Conservation (phyloP, 768 basidiomycete genomes). For the Lentinula lateritia region DNA sequence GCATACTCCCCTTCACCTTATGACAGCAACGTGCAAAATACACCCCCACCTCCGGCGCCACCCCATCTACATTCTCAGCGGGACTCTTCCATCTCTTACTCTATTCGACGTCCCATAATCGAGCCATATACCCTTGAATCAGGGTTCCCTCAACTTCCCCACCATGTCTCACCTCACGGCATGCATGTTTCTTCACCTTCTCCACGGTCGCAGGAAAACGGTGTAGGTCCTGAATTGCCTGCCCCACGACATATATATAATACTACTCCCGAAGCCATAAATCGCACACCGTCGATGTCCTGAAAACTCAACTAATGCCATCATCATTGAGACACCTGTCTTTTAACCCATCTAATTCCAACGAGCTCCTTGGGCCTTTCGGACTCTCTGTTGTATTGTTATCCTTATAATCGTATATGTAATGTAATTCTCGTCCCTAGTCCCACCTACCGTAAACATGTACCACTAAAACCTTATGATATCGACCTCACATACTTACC, state of each 20-base stretch:
- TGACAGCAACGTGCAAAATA: slow-evolving; percentile 34
- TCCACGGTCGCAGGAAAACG: slow-evolving; percentile 28
- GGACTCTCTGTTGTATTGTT: background rate
- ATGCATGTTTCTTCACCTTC: slow-evolving; percentile 38
- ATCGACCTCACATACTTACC: background rate
- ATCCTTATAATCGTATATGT: slow-evolving; percentile 5
- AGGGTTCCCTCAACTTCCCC: slow-evolving; percentile 42
- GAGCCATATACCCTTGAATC: slow-evolving; percentile 46
- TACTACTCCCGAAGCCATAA: slow-evolving; percentile 25
- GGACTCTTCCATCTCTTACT: slow-evolving; percentile 42
- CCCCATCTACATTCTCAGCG: slow-evolving; percentile 31
- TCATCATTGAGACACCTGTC: background rate
- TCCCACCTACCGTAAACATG: background rate
- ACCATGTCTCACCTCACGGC: slow-evolving; percentile 35
- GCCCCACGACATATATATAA: slow-evolving; percentile 28
- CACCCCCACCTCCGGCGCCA: slow-evolving; percentile 34
- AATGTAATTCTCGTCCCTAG: slow-evolving; percentile 2
- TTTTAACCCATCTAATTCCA: background rate
- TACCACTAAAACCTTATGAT: background rate
- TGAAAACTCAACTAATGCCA: slow-evolving; percentile 21
- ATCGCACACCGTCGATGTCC: slow-evolving; percentile 40
- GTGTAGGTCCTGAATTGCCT: slow-evolving; percentile 23
- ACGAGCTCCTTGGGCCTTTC: background rate
- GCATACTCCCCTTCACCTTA: slow-evolving; percentile 48
- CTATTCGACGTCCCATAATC: slow-evolving; percentile 52